phyloP scores from a whole-genome alignment of 352 stramenopile genomes.

The Phytophthora citricola region DNA sequence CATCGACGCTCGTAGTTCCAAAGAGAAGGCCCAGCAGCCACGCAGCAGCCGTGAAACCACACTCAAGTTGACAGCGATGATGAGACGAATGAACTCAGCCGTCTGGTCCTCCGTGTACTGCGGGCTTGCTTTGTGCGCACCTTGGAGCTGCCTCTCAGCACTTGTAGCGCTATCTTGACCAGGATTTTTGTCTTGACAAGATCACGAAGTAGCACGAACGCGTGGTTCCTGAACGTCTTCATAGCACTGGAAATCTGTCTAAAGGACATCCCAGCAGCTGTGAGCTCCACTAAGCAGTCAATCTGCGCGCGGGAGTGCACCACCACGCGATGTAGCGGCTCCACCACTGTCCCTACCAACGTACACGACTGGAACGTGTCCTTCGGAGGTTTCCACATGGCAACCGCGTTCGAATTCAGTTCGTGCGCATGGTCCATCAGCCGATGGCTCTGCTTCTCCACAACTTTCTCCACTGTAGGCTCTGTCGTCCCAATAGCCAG shows the following conservation, averaged over 20 bases:
- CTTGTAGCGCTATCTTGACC: background rate
- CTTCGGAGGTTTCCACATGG: slow-evolving; percentile 27
- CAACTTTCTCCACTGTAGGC: slow-evolving; percentile 23
- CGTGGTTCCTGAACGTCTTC: slow-evolving; percentile 31
- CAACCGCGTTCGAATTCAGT: slow-evolving; percentile 13
- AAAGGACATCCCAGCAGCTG: slow-evolving; percentile 39
- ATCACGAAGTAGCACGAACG: slow-evolving; percentile 25
- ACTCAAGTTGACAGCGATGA: slow-evolving; percentile 47
- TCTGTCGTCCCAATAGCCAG: slow-evolving; percentile 32
- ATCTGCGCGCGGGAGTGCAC: slow-evolving; percentile 38
- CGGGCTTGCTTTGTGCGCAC: slow-evolving; percentile 16
- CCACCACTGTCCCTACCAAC: slow-evolving; percentile 17
- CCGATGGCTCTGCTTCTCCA: slow-evolving; percentile 33
- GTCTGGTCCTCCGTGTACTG: slow-evolving; percentile 38
- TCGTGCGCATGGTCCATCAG: slow-evolving; percentile 28
- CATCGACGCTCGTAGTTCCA: slow-evolving; percentile 45
- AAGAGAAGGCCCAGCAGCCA: slow-evolving; percentile 55
- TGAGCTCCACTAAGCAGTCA: slow-evolving; percentile 42
- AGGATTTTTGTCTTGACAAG: slow-evolving; percentile 9
- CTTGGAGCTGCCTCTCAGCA: slow-evolving; percentile 6
- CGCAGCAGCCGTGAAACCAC: slow-evolving; percentile 43
- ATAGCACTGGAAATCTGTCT: slow-evolving; percentile 39
- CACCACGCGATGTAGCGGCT: slow-evolving; percentile 35
- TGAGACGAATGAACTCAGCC: slow-evolving; percentile 51
- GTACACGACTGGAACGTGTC: slow-evolving; percentile 38